A percentile compares a stretch with the other conserved stretches of the same genome.
Evolutionary conservation across 305 asterid species (phyloP).

Genomic region (Fraxinus greggii): DNA sequence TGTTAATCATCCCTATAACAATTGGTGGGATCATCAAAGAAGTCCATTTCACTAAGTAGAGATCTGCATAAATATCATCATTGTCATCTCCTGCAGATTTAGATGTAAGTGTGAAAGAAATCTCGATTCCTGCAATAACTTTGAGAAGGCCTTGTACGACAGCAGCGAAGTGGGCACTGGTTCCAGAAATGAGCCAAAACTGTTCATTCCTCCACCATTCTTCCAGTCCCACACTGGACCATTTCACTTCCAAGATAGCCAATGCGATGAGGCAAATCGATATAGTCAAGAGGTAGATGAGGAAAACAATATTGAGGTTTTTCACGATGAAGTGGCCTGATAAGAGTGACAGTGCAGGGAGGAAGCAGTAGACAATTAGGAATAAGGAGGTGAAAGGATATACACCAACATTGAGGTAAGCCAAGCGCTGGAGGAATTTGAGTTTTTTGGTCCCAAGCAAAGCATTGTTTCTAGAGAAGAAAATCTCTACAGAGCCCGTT

Average conservation of each 20-base stretch:
- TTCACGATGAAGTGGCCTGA: conserved; percentile 50
- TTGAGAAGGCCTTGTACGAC: conserved; percentile 51
- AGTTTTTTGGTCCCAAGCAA: conserved; percentile 31
- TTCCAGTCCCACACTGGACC: conserved; percentile 46
- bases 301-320: conserved; percentile 31
- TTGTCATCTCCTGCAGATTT: conserved; percentile 35
- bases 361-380: conserved; percentile 50
- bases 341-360: conserved; percentile 52
- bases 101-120: conserved; percentile 44
- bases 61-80: conserved; percentile 42
- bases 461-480: conserved; percentile 50
- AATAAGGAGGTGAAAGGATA: conserved; percentile 54
- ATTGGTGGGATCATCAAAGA: conserved; percentile 52
- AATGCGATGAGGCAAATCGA: conserved; percentile 37
- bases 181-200: conserved; percentile 54
- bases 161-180: conserved; percentile 53
- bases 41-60: conserved; percentile 49
- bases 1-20: conserved; percentile 47
- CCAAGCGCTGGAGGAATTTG: conserved; percentile 44
- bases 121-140: conserved; percentile 54
- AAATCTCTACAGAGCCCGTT: conserved; percentile 29
- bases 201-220: conserved; percentile 62
- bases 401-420: conserved; percentile 48
- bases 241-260: conserved; percentile 48
- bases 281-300: conserved; percentile 36